A percentile compares a stretch with the other conserved stretches of the same genome.
phyloP scores from a whole-genome alignment of 139 green algal genomes.

The Coccomyxa sp. region DNA sequence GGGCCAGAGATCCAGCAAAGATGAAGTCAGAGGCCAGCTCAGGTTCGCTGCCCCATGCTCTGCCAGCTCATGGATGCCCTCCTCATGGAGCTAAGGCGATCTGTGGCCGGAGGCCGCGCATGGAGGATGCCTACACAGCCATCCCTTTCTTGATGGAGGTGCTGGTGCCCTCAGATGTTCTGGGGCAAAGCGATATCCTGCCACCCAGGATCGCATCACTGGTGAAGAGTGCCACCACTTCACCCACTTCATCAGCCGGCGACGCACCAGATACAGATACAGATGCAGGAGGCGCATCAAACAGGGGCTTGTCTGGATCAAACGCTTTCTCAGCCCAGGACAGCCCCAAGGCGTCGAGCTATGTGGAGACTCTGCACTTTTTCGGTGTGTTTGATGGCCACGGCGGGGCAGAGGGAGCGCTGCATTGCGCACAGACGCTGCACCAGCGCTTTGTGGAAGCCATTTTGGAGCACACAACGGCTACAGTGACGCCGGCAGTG shows the following conservation, averaged over 20 bases:
- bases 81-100: constrained; percentile 36
- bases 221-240: constrained; percentile 22
- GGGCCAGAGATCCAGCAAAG: too few species aligned
- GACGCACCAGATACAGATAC: not conserved
- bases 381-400: constrained; percentile 85
- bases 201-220: constrained; percentile 44
- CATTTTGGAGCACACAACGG: constrained; percentile 21
- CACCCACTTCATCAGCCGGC: not conserved
- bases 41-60: too few species aligned
- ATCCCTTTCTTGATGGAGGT: constrained; percentile 61
- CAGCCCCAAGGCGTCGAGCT: not conserved
- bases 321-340: not conserved
- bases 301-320: not conserved
- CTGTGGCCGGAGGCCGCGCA: constrained; percentile 55
- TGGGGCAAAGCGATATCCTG: constrained; percentile 31
- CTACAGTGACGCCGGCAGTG: not conserved
- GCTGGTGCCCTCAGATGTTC: constrained; percentile 8
- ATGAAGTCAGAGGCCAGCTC: too few species aligned
- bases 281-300: not conserved
- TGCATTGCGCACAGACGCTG: constrained; percentile 59
- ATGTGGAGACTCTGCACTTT: constrained; percentile 61
- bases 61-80: not conserved
- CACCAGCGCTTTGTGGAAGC: constrained; percentile 52
- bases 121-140: constrained; percentile 69
- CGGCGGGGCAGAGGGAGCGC: constrained; percentile 60